phyloP scores from a whole-genome alignment of 2,329 filamentous ascomycete genomes.

The Stemphylium beticola region DNA sequence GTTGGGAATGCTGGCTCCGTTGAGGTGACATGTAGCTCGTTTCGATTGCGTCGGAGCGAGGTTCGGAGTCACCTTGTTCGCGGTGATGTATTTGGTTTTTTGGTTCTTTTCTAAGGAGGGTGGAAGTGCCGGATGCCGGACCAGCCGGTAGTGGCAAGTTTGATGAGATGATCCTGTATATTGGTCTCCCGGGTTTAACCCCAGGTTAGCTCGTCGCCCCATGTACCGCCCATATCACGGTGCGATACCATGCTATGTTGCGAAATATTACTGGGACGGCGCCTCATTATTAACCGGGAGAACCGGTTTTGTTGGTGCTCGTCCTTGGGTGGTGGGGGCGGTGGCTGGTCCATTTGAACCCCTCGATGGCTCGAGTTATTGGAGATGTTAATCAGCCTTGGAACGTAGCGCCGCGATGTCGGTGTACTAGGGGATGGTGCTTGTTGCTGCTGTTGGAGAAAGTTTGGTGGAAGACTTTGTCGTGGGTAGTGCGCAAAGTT shows the following conservation, averaged over 20 bases:
- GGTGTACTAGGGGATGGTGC: constrained; percentile 14
- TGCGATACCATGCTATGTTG: constrained; percentile 44
- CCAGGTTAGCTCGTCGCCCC: constrained; percentile 47
- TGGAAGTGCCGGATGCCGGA: constrained; percentile 27
- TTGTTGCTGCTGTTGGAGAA: constrained; percentile 29
- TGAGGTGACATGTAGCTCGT: constrained; percentile 46
- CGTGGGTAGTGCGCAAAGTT: constrained; percentile 43
- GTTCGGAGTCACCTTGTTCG: constrained; percentile 49
- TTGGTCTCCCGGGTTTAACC: constrained; percentile 26
- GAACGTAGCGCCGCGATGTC: constrained; percentile 39
- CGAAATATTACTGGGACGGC: constrained; percentile 46
- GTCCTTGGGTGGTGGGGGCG: constrained; percentile 46
- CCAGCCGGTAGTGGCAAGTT: constrained; percentile 30
- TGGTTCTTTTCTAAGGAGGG: constrained; percentile 29
- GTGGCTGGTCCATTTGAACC: constrained; percentile 38
- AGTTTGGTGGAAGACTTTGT: constrained; percentile 46
- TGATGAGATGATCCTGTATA: neutral
- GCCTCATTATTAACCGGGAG: constrained; percentile 44
- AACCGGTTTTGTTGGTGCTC: constrained; percentile 43
- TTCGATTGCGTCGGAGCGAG: constrained; percentile 27
- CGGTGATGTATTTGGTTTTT: constrained; percentile 32
- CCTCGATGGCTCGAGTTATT: constrained; percentile 34
- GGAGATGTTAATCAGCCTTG: constrained; percentile 45
- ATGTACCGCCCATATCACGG: constrained; percentile 38
- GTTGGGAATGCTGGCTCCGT: constrained; percentile 31